phyloP scores from a whole-genome alignment of 2,329 filamentous ascomycete species.

The Diaporthe destruens region DNA sequence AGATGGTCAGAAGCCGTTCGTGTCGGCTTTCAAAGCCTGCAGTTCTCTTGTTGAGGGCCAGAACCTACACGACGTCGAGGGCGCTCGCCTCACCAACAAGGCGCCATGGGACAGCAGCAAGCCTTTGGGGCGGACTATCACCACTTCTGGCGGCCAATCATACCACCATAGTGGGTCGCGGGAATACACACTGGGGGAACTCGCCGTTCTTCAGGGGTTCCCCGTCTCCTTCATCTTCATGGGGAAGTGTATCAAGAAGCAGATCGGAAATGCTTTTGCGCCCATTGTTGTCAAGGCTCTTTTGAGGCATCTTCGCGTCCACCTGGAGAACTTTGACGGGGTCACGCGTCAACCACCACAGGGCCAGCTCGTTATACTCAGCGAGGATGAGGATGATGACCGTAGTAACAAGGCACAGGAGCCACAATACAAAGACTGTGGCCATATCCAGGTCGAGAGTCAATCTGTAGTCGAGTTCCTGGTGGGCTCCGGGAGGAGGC shows the following conservation, averaged over 20 bases:
- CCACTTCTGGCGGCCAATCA: conserved; percentile 71
- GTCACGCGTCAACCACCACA: conserved; percentile 43
- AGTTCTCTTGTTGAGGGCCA: conserved; percentile 47
- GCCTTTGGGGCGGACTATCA: conserved; percentile 70
- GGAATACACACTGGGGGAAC: conserved; percentile 75
- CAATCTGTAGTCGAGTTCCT: not conserved
- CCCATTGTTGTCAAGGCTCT: conserved; percentile 66
- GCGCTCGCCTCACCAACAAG: conserved; percentile 45
- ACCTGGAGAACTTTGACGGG: conserved; percentile 60
- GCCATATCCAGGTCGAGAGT: not conserved
- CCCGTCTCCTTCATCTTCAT: conserved; percentile 71
- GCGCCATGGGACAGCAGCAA: conserved; percentile 60
- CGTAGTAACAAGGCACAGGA: not conserved
- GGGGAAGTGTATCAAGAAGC: conserved; percentile 62
- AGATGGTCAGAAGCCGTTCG: conserved; percentile 54
- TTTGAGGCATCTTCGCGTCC: conserved; percentile 61
- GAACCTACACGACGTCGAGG: conserved; percentile 56
- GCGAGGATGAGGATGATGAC: conserved; percentile 21
- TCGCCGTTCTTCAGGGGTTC: conserved; percentile 78
- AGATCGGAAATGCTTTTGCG: conserved; percentile 86
- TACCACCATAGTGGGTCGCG: conserved; percentile 75
- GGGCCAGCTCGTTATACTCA: conserved; percentile 21
- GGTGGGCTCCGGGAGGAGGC: not conserved
- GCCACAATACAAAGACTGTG: not conserved
- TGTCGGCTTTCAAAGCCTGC: conserved; percentile 60